Conservation (phyloP, 768 basidiomycete genomes). For the Kwoniella sp. region DNA sequence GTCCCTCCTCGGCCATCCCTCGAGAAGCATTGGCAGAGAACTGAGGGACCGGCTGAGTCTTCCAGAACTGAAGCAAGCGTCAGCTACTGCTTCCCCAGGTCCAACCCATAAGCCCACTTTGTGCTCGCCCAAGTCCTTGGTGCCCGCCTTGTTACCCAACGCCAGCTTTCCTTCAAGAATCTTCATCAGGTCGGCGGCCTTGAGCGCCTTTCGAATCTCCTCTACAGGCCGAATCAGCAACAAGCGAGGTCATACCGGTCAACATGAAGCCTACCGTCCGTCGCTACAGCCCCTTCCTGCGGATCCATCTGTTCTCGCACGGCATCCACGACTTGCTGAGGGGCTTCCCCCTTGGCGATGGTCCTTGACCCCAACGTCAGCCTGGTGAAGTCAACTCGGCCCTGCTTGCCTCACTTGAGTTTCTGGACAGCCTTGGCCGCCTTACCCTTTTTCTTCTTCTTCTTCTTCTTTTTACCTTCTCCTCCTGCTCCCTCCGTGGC, state of each 20-base stretch:
- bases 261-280: conserved; percentile 49
- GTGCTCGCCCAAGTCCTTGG: conserved; percentile 78
- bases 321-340: conserved; percentile 57
- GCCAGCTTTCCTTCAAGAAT: conserved; percentile 76
- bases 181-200: conserved; percentile 79
- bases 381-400: too few species aligned
- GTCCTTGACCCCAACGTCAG: too few species aligned
- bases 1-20: conserved; percentile 66
- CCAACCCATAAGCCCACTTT: conserved; percentile 59
- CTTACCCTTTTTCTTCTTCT: conserved; percentile 81
- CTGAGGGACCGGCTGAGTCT: conserved; percentile 90
- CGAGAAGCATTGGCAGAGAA: conserved; percentile 11
- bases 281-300: conserved; percentile 56
- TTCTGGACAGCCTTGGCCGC: conserved; percentile 53
- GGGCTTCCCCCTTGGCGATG: conserved; percentile 39
- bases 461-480: conserved; percentile 68
- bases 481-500: conserved; percentile 15
- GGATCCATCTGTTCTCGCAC: conserved; percentile 63
- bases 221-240: conserved; percentile 47
- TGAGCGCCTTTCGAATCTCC: conserved; percentile 64
- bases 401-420: conserved; percentile 45
- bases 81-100: neutral
- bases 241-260: too few species aligned
- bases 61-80: conserved; percentile 68
- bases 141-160: conserved; percentile 63